Evolutionary conservation across 768 basidiomycete genomes (phyloP).

Genomic region (Panellus pusillus): DNA sequence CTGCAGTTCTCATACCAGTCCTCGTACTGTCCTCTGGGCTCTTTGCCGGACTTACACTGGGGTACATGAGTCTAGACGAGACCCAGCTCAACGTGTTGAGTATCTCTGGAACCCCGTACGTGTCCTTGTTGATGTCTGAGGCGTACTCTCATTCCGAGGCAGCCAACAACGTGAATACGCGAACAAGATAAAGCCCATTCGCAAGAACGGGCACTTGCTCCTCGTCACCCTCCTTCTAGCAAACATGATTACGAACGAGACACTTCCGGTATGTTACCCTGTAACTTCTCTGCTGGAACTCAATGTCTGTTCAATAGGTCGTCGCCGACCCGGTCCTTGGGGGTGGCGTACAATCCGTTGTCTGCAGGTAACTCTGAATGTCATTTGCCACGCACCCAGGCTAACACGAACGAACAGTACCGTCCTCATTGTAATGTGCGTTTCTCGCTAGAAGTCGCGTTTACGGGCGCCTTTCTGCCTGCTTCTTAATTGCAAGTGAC

Average conservation of each 20-base stretch:
- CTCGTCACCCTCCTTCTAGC: conserved; percentile 81
- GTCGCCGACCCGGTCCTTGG: conserved; percentile 80
- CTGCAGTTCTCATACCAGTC: conserved; percentile 66
- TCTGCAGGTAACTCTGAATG: no score
- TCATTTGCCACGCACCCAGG: no score
- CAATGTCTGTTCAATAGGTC: conserved; percentile 29
- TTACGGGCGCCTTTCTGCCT: conserved; percentile 5
- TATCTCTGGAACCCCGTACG: conserved; percentile 81
- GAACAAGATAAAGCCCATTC: conserved; percentile 82
- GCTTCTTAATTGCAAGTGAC: conserved; percentile 24
- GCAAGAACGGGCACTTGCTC: conserved; percentile 78
- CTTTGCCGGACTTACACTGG: conserved; percentile 90
- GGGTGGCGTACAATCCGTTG: conserved; percentile 72
- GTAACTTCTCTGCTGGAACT: no score
- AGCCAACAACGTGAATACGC: conserved; percentile 82
- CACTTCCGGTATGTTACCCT: conserved; percentile 51
- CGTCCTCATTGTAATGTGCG: conserved; percentile 85
- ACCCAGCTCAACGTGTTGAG: conserved; percentile 88
- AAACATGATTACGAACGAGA: conserved; percentile 65
- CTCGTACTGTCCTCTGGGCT: conserved; percentile 81
- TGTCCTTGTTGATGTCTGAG: conserved; percentile 2
- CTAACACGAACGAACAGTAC: conserved; percentile 39
- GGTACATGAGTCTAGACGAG: conserved; percentile 91
- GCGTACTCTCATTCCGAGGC: conserved; percentile 7
- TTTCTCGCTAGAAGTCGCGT: conserved; percentile 23